Conservation (phyloP, 768 basidiomycete genomes). For the Leccinum uliginosum region DNA sequence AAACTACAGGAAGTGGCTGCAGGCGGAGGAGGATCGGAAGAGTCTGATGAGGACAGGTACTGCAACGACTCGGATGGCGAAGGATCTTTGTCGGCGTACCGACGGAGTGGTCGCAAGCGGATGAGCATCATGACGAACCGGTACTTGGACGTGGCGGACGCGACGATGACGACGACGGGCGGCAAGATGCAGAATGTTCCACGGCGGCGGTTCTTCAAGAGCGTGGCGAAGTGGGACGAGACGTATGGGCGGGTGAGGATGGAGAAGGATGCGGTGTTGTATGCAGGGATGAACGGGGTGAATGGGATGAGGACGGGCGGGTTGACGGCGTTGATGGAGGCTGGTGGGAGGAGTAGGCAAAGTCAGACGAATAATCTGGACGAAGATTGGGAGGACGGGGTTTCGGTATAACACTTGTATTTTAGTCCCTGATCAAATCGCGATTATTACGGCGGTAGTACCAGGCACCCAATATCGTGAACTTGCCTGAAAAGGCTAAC, state of each 20-base stretch:
- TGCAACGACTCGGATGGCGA: conserved; percentile 42
- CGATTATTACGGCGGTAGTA: not conserved
- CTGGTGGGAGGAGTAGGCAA: conserved; percentile 17
- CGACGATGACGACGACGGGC: conserved; percentile 19
- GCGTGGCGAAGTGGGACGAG: conserved; percentile 36
- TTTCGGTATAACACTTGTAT: conserved; percentile 15
- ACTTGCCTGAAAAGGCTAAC: conserved; percentile 3
- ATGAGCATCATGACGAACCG: conserved; percentile 69
- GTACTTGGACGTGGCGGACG: conserved; percentile 44
- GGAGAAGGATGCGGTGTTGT: conserved; percentile 22
- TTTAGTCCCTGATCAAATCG: too few species aligned
- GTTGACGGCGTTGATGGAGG: conserved; percentile 24
- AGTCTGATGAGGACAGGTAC: conserved; percentile 44
- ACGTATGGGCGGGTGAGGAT: conserved; percentile 20
- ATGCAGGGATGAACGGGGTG: conserved; percentile 7
- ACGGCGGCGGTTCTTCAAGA: conserved; percentile 59
- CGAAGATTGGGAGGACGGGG: conserved; percentile 31
- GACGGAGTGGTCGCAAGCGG: conserved; percentile 41
- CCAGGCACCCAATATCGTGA: not conserved
- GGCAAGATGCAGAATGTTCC: conserved; percentile 12
- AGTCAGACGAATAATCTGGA: conserved; percentile 12
- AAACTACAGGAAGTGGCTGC: conserved; percentile 49
- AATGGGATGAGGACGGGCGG: conserved; percentile 11
- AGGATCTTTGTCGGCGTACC: conserved; percentile 31
- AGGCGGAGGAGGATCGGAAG: conserved; percentile 33